A percentile compares a stretch with the other conserved stretches of the same genome.
Evolutionary conservation across 345 rosid genomes (phyloP).

Genomic region (Durio zibethinus): DNA sequence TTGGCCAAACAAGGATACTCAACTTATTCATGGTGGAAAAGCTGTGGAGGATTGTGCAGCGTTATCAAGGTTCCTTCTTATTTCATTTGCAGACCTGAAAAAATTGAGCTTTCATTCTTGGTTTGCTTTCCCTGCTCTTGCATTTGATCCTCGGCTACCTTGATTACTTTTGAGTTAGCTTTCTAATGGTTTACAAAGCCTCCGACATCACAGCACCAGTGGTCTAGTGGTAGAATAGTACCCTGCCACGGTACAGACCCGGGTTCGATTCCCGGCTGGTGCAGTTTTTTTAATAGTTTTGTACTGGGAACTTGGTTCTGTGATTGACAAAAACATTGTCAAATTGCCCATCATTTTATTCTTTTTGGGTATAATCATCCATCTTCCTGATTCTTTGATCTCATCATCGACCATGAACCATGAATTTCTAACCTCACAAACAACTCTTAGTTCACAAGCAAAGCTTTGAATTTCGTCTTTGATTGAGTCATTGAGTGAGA

Average conservation of each 20-base stretch:
- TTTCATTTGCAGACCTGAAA: conserved; percentile 84
- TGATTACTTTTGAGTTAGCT: conserved; percentile 71
- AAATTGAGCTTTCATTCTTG: conserved; percentile 87
- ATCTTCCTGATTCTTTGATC: neutral
- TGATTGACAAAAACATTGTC: neutral
- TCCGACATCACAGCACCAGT: conserved; percentile 39
- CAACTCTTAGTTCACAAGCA: neutral
- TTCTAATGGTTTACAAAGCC: conserved; percentile 53
- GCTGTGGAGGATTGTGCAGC: conserved; percentile 64
- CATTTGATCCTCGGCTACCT: conserved; percentile 71
- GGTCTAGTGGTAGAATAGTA: conserved; percentile 89
- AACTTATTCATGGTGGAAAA: conserved; percentile 70
- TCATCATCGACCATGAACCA: neutral
- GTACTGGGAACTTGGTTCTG: neutral
- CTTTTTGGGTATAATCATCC: neutral
- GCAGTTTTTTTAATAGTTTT: conserved; percentile 10
- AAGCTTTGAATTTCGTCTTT: neutral
- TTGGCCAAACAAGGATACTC: conserved; percentile 61
- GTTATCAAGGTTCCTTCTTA: conserved; percentile 73
- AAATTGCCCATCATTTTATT: neutral
- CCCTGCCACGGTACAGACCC: conserved; percentile 75
- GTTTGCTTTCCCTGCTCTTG: conserved; percentile 89
- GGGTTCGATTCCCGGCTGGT: conserved; percentile 68
- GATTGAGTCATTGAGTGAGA: neutral
- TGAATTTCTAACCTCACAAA: neutral